Conservation (phyloP, 768 basidiomycete species). For the Russula olivacea region DNA sequence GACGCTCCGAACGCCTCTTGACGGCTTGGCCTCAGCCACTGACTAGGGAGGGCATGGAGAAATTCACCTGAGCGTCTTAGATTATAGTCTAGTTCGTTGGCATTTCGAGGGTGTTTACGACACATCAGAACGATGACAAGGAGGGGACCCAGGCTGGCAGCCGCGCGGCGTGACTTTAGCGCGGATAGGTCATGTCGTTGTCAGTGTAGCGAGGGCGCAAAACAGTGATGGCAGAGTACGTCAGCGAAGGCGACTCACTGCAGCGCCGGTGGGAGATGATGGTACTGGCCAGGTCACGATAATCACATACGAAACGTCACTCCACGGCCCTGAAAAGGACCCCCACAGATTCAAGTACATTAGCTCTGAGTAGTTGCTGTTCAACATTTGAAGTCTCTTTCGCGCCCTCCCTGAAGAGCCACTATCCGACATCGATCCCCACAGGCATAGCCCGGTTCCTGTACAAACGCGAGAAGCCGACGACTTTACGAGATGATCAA, state of each 20-base stretch:
- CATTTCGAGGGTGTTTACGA: not conserved
- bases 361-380: not conserved
- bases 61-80: not conserved
- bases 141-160: not conserved
- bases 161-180: not conserved
- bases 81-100: not conserved
- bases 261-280: not conserved
- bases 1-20: not conserved
- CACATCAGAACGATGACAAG: not conserved
- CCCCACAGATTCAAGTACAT: not conserved
- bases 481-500: slow-evolving; percentile 1
- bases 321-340: not conserved
- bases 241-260: slow-evolving; percentile 11
- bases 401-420: not conserved
- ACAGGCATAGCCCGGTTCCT: not conserved
- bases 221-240: slow-evolving; percentile 19
- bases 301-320: not conserved
- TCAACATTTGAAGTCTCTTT: not conserved
- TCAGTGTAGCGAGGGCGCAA: slow-evolving; percentile 7
- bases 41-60: not conserved
- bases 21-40: too few species aligned
- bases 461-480: not conserved
- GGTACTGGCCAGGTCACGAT: too few species aligned
- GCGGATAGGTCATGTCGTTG: not conserved
- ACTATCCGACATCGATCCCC: slow-evolving; percentile 2